Percentiles rank a stretch among this genome's conserved stretches.
These are phyloP conservation scores for Aethionema arabicum DNA, from an alignment of 345 rosid genomes.

Conservation along the genomic window DNA sequence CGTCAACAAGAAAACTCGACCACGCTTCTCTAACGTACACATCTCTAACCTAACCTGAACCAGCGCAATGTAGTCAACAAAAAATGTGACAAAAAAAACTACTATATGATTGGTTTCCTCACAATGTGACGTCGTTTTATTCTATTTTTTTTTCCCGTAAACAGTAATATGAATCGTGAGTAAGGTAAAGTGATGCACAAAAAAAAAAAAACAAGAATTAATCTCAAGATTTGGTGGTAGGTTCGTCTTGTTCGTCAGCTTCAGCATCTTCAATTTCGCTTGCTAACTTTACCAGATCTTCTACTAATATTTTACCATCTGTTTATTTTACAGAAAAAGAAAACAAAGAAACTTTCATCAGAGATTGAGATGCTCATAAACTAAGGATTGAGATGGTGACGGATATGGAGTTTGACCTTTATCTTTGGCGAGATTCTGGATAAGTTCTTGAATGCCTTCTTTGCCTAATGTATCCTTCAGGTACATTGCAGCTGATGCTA, in stretches of 20 bases:
- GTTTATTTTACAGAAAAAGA: slow-evolving; percentile 19
- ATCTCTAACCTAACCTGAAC: slow-evolving; percentile 5
- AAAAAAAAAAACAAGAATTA: background rate
- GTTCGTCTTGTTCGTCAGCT: slow-evolving; percentile 40
- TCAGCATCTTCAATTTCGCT: slow-evolving; percentile 60
- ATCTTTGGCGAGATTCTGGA: slow-evolving; percentile 84
- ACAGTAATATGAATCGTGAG: background rate
- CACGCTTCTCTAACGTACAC: slow-evolving; percentile 61
- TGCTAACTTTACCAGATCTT: slow-evolving; percentile 78
- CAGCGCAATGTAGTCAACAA: slow-evolving; percentile 2
- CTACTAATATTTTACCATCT: slow-evolving; percentile 88
- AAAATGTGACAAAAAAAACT: background rate
- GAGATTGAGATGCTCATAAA: background rate
- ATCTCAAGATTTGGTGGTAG: slow-evolving; percentile 35
- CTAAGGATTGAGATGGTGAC: background rate
- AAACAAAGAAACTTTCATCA: background rate
- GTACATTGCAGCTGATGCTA: slow-evolving; percentile 82
- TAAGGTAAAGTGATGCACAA: background rate
- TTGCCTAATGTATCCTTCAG: slow-evolving; percentile 80
- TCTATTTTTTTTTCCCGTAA: slow-evolving; percentile 2
- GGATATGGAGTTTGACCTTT: slow-evolving; percentile 41
- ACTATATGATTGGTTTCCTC: slow-evolving; percentile 3
- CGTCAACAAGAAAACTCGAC: slow-evolving; percentile 48
- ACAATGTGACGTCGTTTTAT: background rate
- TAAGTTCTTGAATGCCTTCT: slow-evolving; percentile 90